Base-by-base conservation (phyloP, 768 basidiomycete species). In the Naganishia friedmannii region DNA sequence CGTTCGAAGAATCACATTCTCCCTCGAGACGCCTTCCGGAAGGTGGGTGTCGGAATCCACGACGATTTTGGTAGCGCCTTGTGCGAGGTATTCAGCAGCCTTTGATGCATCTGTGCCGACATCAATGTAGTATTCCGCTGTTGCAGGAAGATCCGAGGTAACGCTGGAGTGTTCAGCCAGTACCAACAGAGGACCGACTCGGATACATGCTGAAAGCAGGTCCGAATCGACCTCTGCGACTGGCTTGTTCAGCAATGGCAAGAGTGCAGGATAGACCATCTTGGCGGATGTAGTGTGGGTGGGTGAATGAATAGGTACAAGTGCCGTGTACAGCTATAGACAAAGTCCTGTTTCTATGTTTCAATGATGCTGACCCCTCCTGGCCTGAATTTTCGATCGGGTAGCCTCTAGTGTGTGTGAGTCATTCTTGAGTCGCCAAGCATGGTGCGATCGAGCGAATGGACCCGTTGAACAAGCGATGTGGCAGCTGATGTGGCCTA, bases 41-140 rank as follows among this genome's bases (percentile, higher is more conserved):
- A 92, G 87, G 21, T 90, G 88, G 73, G 86, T 89, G 72, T 87
- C 89, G 68, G 84, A 87, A 34, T 87, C 88, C 73, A 93, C 84
- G 46, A 96, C 87, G 76, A 93, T 84, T 80, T 91, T 93, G 74
- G 88, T 86, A 1, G 88, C 87, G 28, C 94, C 93, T 26, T 83
- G 82, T 80, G 97, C 91, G 34, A 99, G 86, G 87, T 83, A 74
- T 88, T 69, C 23, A 5, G 45, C 39, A 21, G 46, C 68, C 48
- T 69, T 26, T n/a, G 60, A 83, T 28, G 86, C 82, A 66, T 89
- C 88, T n/a, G 85, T 66, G 60, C 69, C 73, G 15, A 73, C 71
- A 48, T 74, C 68, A 55, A 78, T 75, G 63, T 73, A 80, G 58
- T 77, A 79, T 4, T 55, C 66, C 53, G 76, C 76, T 71, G 75